These are phyloP conservation scores for Apiospora arundinis DNA, from an alignment of 2,329 filamentous ascomycete genomes.

Conservation along the genomic window DNA sequence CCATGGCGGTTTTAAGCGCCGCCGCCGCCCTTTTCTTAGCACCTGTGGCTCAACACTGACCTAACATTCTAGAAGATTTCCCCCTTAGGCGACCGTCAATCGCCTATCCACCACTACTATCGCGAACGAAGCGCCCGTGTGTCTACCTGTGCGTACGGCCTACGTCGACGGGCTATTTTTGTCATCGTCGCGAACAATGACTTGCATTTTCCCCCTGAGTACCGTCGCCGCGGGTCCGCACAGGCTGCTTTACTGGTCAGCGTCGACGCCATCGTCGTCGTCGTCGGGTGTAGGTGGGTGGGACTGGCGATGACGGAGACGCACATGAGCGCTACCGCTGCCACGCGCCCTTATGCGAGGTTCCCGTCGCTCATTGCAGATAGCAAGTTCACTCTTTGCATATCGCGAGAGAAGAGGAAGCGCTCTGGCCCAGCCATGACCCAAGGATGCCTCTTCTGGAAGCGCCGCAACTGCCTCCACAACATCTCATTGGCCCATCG, in stretches of 20 bases:
- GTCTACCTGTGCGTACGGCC: conserved; percentile 9
- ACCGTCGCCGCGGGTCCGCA: neutral
- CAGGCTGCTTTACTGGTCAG: neutral
- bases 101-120: conserved; percentile 16
- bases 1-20: conserved; percentile 14
- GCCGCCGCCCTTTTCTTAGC: conserved; percentile 2
- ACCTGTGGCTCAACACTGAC: neutral
- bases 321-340: neutral
- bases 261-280: neutral
- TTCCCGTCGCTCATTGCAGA: conserved; percentile 15
- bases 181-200: conserved; percentile 1
- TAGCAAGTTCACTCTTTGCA: conserved; percentile 3
- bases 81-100: neutral
- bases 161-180: conserved; percentile 7
- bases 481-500: conserved; percentile 1
- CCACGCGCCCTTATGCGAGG: conserved; percentile 7
- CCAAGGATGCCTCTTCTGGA: conserved; percentile 11
- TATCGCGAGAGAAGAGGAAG: neutral
- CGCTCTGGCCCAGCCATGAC: neutral
- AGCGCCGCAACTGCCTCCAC: conserved; percentile 11
- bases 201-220: conserved; percentile 3
- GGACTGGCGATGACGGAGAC: neutral
- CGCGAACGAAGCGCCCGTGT: conserved; percentile 8
- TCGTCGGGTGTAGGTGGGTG: neutral
- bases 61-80: conserved; percentile 16